These are phyloP conservation scores for Nepenthes mirabilis DNA, from an alignment of 148 eudicot genomes.

Conservation along the genomic window DNA sequence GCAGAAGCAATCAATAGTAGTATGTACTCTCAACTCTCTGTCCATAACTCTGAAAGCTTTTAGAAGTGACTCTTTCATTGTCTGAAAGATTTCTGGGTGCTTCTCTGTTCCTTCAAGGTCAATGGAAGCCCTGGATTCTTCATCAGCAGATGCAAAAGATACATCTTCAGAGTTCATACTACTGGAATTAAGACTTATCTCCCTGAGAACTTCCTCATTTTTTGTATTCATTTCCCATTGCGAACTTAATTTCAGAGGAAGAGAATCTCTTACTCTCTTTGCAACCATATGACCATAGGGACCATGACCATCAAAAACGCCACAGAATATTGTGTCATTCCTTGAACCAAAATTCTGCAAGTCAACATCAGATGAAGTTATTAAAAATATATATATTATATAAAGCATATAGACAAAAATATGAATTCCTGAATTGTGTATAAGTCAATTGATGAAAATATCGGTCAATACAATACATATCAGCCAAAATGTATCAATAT, in stretches of 20 bases:
- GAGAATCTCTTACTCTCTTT: slow-evolving; percentile 77
- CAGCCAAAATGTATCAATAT: too few relatives aligned
- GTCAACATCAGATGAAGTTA: not conserved
- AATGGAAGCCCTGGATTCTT: slow-evolving; percentile 32
- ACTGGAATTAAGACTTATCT: slow-evolving; percentile 38
- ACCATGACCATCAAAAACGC: slow-evolving; percentile 95
- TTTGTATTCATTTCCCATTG: slow-evolving; percentile 67
- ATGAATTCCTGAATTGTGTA: too few relatives aligned
- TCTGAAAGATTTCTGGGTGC: slow-evolving; percentile 51
- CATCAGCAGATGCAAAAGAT: slow-evolving; percentile 46
- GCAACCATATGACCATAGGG: slow-evolving; percentile 97
- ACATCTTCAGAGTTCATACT: slow-evolving; percentile 49
- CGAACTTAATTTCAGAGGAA: slow-evolving; percentile 68
- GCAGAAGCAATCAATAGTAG: slow-evolving; percentile 80
- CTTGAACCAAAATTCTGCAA: slow-evolving; percentile 77
- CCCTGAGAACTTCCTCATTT: slow-evolving; percentile 55
- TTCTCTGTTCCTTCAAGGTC: slow-evolving; percentile 38
- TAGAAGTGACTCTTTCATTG: slow-evolving; percentile 63
- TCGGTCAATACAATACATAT: too few relatives aligned
- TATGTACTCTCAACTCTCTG: slow-evolving; percentile 58
- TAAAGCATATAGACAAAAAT: not conserved
- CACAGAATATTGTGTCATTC: slow-evolving; percentile 77
- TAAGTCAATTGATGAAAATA: too few relatives aligned
- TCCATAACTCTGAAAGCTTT: slow-evolving; percentile 92
- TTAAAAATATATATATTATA: not conserved